Base-by-base conservation (phyloP, 768 basidiomycete species). In the Russula earlei region DNA sequence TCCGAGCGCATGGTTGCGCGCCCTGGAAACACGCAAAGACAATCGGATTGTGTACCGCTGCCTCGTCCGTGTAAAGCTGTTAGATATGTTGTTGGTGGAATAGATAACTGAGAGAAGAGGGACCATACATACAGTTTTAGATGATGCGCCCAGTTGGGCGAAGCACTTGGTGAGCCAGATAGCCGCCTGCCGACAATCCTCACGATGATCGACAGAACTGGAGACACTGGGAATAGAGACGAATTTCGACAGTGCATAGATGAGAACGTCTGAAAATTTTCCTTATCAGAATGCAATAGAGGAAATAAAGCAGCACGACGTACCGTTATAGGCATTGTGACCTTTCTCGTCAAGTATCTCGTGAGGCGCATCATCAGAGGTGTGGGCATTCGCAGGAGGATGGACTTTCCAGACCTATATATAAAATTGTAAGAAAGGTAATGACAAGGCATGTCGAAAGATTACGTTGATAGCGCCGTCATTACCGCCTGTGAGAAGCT, bases 171-270 rank as follows among this genome's bases (percentile, higher is more conserved):
- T 86, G 54, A 98, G 71, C 84, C 92, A 93, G 42, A 94, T 85
- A 5, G 92, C 93, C 1, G 91, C 89, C 66, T 98, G 95, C 50
- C 92, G 79, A 67, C 96, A 99, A 66, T 94, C 86, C 67, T 91
- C 91, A 53, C 81, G 77, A 66, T 87, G 81, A 1, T 71, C 66
- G 1, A 80, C 76, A 54, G 76, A 75, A 46, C 77, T 81, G 64
- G 90, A 92, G 48, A 99, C 79, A 43, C 92, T 95, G 1, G 84
- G 89, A 40, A 93, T 87, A 0, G 91, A 82, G 6, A 96, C 76
- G 59, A 99, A 91, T 65, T 88, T 87, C 0, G 85, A 83, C 5
- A 95, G 74, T 0, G 89, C 89, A 64, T 84, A 85, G 2, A 82
- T 75, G 74, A 94, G 75, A 12, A 82, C 81, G 62, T 91, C 91